Base-by-base conservation (phyloP, 306 rosid genomes). In the Ceratonia siliqua region DNA sequence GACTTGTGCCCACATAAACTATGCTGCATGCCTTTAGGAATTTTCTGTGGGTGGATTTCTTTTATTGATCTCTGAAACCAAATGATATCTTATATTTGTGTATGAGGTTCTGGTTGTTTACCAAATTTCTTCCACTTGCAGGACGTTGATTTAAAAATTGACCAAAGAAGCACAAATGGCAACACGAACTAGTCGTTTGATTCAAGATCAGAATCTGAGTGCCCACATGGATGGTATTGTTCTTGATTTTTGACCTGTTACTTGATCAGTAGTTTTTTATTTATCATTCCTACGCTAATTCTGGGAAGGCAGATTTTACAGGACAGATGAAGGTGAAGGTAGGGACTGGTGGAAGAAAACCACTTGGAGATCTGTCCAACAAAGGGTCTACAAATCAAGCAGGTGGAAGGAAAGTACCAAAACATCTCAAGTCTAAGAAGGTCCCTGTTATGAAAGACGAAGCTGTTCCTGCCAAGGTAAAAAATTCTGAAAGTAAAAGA, bases 301-400 rank as follows among this genome's bases (percentile, higher is more conserved):
- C 70, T 38, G 82, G 83, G 52, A 91, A 87, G 81, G 72, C 59
- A 15, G 78, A 83, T 69, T 53, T 53, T 2, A 20, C 75, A 24
- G 75, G 83, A 42, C 82, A 76, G 72, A 74, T 32, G 79, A 89
- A 91, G 80, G 17, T 32, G 79, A 89, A 91, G 80, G 17, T 3
- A 32, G 75, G 87, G 78, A 76, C 78, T 77, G 87, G 85, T 46
- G 90, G 86, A 58, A 87, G 90, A 79, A 87, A 90, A 72, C 90
- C 96, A 13, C 89, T 87, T 10, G 85, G 96, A 55, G 92, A 90
- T 78, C 52, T 90, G 35, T 87, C 92, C 6, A 86, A 90, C 27
- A 64, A 85, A 18, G 83, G 65, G 52, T 68, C 75, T 20, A 7
- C 57, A 18, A 75, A 75, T 54, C 68, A 42, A 68, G 75, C 66